phyloP scores from a whole-genome alignment of 2,329 filamentous ascomycete genomes.

The Leptographium flavum region DNA sequence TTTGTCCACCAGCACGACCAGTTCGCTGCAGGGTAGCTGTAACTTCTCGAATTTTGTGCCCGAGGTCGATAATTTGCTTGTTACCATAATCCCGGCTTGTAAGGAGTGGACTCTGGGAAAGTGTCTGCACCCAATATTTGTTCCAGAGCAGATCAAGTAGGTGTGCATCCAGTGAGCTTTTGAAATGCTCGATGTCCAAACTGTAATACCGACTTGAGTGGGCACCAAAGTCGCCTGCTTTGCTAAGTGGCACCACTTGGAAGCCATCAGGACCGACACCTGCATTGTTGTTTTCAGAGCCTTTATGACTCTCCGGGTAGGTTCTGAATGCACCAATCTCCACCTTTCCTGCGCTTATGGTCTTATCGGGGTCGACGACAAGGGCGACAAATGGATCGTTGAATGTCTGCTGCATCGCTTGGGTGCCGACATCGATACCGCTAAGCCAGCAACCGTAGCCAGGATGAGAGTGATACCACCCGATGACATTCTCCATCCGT shows the following conservation, averaged over 20 bases:
- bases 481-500: constrained; percentile 79
- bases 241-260: constrained; percentile 74
- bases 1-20: constrained; percentile 13
- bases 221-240: constrained; percentile 90
- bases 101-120: constrained; percentile 79
- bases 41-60: constrained; percentile 63
- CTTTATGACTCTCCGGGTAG: constrained; percentile 61
- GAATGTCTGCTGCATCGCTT: constrained; percentile 71
- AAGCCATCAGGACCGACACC: constrained; percentile 38
- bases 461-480: constrained; percentile 97
- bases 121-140: constrained; percentile 96
- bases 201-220: constrained; percentile 85
- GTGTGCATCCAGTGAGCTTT: constrained; percentile 77
- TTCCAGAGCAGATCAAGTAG: constrained; percentile 89
- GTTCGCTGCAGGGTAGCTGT: constrained; percentile 23
- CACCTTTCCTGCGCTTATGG: constrained; percentile 85
- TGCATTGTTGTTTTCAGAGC: constrained; percentile 14
- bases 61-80: constrained; percentile 82
- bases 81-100: constrained; percentile 88
- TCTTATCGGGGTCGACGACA: constrained; percentile 91
- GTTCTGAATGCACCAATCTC: constrained; percentile 96
- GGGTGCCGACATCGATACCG: constrained; percentile 86
- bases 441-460: constrained; percentile 97
- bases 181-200: constrained; percentile 85
- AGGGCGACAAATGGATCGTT: constrained; percentile 89